These are phyloP conservation scores for Angomonas ambiguus DNA, from an alignment of 208 protist genomes.

Conservation along the genomic window DNA sequence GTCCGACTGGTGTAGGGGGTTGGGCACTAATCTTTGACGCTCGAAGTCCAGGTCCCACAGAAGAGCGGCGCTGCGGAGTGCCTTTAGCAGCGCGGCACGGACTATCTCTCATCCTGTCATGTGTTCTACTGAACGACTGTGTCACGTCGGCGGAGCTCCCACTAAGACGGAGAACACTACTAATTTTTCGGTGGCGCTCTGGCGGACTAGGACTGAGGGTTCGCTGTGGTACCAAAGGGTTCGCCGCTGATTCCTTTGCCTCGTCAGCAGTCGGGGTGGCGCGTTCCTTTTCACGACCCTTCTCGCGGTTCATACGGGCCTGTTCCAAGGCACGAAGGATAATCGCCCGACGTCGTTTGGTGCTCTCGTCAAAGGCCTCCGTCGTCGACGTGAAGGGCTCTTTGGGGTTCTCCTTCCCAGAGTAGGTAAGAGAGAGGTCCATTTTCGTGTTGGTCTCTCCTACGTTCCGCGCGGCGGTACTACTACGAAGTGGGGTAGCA, in stretches of 20 bases:
- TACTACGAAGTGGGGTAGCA: slow-evolving; percentile 6
- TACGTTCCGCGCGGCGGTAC: neutral
- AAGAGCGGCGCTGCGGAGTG: neutral
- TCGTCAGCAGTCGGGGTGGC: neutral
- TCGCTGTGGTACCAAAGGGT: neutral
- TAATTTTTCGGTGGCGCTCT: neutral
- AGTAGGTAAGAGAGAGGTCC: too few relatives aligned
- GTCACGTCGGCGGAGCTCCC: too few relatives aligned
- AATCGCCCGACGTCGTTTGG: neutral
- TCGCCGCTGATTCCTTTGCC: neutral
- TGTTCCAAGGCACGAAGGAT: neutral
- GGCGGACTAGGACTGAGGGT: neutral
- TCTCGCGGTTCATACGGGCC: neutral
- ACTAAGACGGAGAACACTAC: neutral
- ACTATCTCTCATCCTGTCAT: too few relatives aligned
- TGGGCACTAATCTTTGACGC: neutral
- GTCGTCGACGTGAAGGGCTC: neutral
- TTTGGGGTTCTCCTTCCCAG: too few relatives aligned
- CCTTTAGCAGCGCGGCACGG: neutral
- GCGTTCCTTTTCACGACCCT: too few relatives aligned
- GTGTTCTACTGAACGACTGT: too few relatives aligned
- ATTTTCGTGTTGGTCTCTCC: neutral
- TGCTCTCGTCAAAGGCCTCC: neutral
- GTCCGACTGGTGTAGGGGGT: neutral
- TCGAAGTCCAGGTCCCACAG: neutral